Conservation (phyloP, 331 rosid genomes). For the Malus hybrid region DNA sequence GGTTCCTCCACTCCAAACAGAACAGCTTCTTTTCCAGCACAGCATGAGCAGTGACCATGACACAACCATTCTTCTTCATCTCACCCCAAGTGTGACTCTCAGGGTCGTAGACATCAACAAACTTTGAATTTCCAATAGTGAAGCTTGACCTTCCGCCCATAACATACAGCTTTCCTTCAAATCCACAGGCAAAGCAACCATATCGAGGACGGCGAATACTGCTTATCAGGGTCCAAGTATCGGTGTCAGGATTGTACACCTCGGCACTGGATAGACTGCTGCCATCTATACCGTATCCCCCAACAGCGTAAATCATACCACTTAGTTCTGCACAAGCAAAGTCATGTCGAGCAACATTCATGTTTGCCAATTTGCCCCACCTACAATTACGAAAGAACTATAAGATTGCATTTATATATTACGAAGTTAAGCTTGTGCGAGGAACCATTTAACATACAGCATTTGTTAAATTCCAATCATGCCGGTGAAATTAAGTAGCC, state of each 20-base stretch:
- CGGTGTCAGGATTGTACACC: constrained; percentile 60
- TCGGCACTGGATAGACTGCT: constrained; percentile 71
- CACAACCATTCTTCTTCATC: constrained; percentile 96
- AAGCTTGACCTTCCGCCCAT: constrained; percentile 98
- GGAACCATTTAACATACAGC: not conserved
- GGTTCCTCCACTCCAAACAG: constrained; percentile 98
- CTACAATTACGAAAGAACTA: constrained; percentile 36
- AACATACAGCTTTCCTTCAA: constrained; percentile 87
- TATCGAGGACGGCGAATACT: constrained; percentile 89
- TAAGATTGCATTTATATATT: not conserved
- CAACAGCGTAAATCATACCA: constrained; percentile 82
- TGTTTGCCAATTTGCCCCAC: constrained; percentile 68
- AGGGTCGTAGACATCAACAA: constrained; percentile 68
- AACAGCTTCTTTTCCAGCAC: constrained; percentile 69
- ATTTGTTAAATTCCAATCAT: not conserved
- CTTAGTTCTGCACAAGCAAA: constrained; percentile 84
- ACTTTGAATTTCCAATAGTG: constrained; percentile 88
- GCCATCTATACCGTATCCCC: constrained; percentile 67
- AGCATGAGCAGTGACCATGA: constrained; percentile 94
- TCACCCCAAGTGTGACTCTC: constrained; percentile 64
- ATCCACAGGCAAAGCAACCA: constrained; percentile 91
- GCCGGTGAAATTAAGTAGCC: not conserved
- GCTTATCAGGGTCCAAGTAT: constrained; percentile 66
- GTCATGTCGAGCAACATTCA: constrained; percentile 82
- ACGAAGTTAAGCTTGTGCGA: not conserved